A percentile compares a stretch with the other conserved stretches of the same genome.
Evolutionary conservation across 192 early-diverging fungal species (phyloP).

Genomic region (Lobulomyces angularis): DNA sequence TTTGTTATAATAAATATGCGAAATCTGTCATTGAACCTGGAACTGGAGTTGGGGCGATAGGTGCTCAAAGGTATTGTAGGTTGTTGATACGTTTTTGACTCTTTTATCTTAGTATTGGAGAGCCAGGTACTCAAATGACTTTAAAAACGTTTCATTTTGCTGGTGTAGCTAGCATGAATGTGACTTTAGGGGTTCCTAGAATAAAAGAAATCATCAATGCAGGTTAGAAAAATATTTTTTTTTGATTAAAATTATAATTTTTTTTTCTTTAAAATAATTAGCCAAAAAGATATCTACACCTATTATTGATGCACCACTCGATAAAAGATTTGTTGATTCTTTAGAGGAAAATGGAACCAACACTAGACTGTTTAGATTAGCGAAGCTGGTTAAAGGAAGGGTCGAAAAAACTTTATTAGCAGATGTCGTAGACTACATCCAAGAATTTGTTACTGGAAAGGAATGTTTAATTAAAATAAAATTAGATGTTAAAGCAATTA

Average conservation of each 20-base stretch:
- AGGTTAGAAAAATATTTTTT: too few species aligned
- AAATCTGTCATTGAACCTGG: constrained; percentile 87
- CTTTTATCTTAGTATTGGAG: too few species aligned
- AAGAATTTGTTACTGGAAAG: constrained; percentile 68
- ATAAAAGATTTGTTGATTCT: constrained; percentile 21
- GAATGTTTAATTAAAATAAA: constrained; percentile 69
- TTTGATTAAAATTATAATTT: too few species aligned
- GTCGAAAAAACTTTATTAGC: constrained; percentile 83
- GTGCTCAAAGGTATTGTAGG: too few species aligned
- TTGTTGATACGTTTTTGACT: too few species aligned
- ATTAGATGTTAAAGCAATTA: constrained; percentile 73
- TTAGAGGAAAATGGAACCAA: constrained; percentile 1
- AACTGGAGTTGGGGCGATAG: constrained; percentile 90
- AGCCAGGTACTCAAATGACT: constrained; percentile 99
- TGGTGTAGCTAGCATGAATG: constrained; percentile 97
- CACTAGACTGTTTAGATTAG: constrained; percentile 10
- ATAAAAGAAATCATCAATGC: constrained; percentile 99
- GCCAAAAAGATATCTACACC: constrained; percentile 91
- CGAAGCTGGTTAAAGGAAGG: constrained; percentile 74
- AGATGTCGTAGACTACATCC: constrained; percentile 88
- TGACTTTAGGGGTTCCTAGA: constrained; percentile 97
- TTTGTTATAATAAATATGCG: constrained; percentile 73
- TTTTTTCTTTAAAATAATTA: too few species aligned
- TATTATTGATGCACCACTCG: constrained; percentile 67
- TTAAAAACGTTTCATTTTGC: constrained; percentile 99